These are phyloP conservation scores for Clonostachys chloroleuca DNA, from an alignment of 2,329 filamentous ascomycete genomes.

Conservation along the genomic window DNA sequence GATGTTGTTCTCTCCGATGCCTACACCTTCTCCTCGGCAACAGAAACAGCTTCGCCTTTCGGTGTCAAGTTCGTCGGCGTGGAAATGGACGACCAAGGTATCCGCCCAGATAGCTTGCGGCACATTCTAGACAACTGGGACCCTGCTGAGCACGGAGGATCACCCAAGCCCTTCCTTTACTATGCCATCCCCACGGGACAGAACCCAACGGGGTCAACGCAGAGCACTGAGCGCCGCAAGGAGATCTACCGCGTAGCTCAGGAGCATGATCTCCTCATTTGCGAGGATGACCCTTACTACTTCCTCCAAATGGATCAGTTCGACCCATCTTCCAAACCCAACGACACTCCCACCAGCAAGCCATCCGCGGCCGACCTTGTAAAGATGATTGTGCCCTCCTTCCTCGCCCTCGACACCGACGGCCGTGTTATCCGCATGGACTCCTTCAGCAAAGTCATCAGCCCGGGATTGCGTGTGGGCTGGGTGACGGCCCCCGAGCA, in stretches of 20 bases:
- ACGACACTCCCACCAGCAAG: not conserved
- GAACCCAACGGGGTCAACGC: conserved; percentile 71
- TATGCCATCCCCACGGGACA: conserved; percentile 72
- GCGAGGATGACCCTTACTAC: conserved; percentile 96
- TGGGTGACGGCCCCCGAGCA: conserved; percentile 82
- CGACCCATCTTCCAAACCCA: too few species aligned
- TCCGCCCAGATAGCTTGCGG: conserved; percentile 40
- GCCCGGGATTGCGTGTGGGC: conserved; percentile 70
- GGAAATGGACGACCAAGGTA: conserved; percentile 60
- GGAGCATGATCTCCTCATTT: conserved; percentile 82
- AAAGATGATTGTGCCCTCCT: conserved; percentile 46
- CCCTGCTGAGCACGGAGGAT: conserved; percentile 34
- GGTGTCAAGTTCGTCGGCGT: conserved; percentile 57
- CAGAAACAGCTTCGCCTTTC: conserved; percentile 60
- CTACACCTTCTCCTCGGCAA: conserved; percentile 37
- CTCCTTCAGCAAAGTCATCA: conserved; percentile 81
- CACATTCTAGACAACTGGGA: conserved; percentile 63
- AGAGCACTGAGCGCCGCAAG: conserved; percentile 60
- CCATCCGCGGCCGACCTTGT: conserved; percentile 61
- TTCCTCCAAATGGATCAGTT: conserved; percentile 57
- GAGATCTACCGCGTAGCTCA: conserved; percentile 78
- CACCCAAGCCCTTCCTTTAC: conserved; percentile 59
- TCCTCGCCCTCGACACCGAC: conserved; percentile 70
- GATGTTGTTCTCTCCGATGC: conserved; percentile 68
- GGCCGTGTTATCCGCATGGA: conserved; percentile 81